A percentile compares a stretch with the other conserved stretches of the same genome.
phyloP scores from a whole-genome alignment of 2,329 filamentous ascomycete species.

The Penicillium sp. region DNA sequence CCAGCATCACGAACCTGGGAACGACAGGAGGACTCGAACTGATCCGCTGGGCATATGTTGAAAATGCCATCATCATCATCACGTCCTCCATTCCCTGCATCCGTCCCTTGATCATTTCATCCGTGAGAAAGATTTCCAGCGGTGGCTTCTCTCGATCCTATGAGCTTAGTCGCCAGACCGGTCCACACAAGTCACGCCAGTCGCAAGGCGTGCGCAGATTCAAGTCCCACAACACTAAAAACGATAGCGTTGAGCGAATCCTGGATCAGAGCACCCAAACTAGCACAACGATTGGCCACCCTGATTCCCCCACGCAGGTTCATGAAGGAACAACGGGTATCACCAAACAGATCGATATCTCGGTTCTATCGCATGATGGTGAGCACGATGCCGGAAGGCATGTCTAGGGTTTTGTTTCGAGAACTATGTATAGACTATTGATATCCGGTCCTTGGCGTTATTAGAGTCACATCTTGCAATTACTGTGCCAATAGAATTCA shows the following conservation, averaged over 20 bases:
- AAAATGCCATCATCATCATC: constrained; percentile 32
- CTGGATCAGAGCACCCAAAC: constrained; percentile 15
- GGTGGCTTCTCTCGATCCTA: constrained; percentile 26
- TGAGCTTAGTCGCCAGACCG: constrained; percentile 25
- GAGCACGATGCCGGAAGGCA: background rate
- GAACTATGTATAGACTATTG: background rate
- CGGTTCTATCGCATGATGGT: background rate
- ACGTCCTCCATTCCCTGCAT: constrained; percentile 34
- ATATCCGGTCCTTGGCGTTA: background rate
- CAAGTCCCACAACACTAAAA: constrained; percentile 15
- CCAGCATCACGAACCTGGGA: constrained; percentile 30
- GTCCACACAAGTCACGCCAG: constrained; percentile 16
- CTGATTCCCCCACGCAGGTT: constrained; percentile 7
- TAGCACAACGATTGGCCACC: constrained; percentile 5
- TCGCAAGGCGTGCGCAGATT: constrained; percentile 15
- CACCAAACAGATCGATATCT: constrained; percentile 31
- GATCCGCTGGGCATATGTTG: constrained; percentile 32
- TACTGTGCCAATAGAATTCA: too few species aligned
- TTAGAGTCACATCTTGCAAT: too few species aligned
- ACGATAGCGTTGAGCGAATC: constrained; percentile 29
- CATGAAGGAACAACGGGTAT: constrained; percentile 19
- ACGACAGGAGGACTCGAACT: constrained; percentile 25
- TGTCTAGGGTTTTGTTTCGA: background rate
- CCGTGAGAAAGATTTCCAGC: constrained; percentile 32
- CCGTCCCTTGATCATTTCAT: constrained; percentile 31